Base-by-base conservation (phyloP, 768 basidiomycete species). In the Tricholomella constricta region DNA sequence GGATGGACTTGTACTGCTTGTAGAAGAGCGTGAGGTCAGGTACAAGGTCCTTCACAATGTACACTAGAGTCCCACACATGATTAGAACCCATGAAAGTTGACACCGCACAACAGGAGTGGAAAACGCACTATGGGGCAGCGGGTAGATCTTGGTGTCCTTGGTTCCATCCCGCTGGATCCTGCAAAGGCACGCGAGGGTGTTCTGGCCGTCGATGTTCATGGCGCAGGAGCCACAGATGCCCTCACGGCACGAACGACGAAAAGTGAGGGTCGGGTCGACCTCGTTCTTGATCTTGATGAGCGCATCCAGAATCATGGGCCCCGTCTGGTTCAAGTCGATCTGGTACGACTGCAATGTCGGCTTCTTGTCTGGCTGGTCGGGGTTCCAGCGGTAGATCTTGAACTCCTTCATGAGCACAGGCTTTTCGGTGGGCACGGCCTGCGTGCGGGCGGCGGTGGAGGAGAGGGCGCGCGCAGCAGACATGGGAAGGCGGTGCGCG, bases 371-470 rank as follows among this genome's bases (percentile, higher is more conserved):
- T 15, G 97, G 96, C 66, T 91, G 86, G 68, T 99, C 97, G 22
- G 97, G 97, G 73, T 98, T 95, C 95, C 97, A 99, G 69, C 97
- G 91, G 77, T 99, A 99, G 60, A 99, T 94, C 81, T 95, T 91
- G 81, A 99, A 98, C 72, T 94, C 89, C 77, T 98, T 98, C 64
- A 87, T 77, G 61, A 89, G 66, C 15, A 82, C 82, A 0, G 85
- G 83, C 69, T 89, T 90, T 74, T 86, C 76, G 2, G 72, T 69
- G 0, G 86, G 83, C 2, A 82, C 79, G 1, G 77, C 77, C 65
- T 78, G 78, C 2, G 46, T 15, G 15, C 54, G 54, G 4, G 52
- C 36, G 3, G 52, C 5, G 1, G 62, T 50, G 4, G 64, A 61
- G 3, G 59, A 61, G 25, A 65, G 31, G 10, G 45, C 64, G 59